Evolutionary conservation across 805 yeast genomes (phyloP).

Genomic region (Myxozyma mucilagina): DNA sequence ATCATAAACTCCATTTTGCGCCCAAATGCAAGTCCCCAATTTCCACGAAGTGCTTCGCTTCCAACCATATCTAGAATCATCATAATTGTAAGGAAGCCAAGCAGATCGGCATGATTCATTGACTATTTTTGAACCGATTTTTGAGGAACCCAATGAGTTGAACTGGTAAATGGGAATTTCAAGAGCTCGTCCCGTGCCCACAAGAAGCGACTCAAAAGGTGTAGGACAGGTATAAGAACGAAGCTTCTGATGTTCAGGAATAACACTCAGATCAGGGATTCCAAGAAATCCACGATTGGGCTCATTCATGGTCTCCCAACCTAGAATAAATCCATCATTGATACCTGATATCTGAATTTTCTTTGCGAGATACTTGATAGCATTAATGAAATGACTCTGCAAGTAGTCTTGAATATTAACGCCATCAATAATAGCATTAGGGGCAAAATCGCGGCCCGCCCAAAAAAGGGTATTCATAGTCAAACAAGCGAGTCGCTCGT

Average conservation of each 20-base stretch:
- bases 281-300: conserved; percentile 80
- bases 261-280: conserved; percentile 50
- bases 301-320: conserved; percentile 82
- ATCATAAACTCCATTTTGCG: conserved; percentile 77
- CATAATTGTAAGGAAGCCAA: conserved; percentile 61
- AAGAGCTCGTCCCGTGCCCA: conserved; percentile 76
- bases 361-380: conserved; percentile 53
- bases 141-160: conserved; percentile 73
- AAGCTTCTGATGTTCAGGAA: conserved; percentile 61
- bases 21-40: conserved; percentile 77
- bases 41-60: conserved; percentile 63
- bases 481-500: conserved; percentile 68
- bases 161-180: conserved; percentile 70
- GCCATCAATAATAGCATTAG: conserved; percentile 69
- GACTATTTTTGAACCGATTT: conserved; percentile 54
- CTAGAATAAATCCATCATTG: conserved; percentile 61
- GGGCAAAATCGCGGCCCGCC: conserved; percentile 75
- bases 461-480: conserved; percentile 86
- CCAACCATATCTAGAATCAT: conserved; percentile 72
- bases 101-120: conserved; percentile 68
- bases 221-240: conserved; percentile 83
- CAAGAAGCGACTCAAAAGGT: conserved; percentile 64
- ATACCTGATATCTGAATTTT: conserved; percentile 49
- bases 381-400: conserved; percentile 59
- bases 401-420: conserved; percentile 75